Evolutionary conservation across 768 basidiomycete genomes (phyloP), one percentile per base, ranked within the genome.

Genomic region (Ephemerocybe angulata): DNA sequence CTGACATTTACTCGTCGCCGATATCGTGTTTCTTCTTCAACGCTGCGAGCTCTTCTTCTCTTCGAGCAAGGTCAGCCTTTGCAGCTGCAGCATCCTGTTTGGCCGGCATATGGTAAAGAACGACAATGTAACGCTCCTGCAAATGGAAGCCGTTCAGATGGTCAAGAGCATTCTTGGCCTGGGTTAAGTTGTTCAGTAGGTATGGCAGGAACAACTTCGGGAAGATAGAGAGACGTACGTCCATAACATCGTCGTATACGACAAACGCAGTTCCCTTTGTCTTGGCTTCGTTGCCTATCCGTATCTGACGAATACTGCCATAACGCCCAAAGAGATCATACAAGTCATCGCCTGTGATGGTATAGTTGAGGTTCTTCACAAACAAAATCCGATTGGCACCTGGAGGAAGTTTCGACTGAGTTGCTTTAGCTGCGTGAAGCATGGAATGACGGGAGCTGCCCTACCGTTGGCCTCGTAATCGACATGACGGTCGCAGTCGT

Each of bases 281-380:
- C 75, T 97, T 98, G 55, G 84, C 77, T 65, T 93, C 90, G 59
- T 86, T 95, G 46, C 96, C 96, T 60, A 97, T 85, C 58, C 96
- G 84, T 59, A 99, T 87, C 72, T 99, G 96, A 48, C 96, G 86
- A 62, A 99, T 90, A 63, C 90, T 90, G 44, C 96, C 96, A 74
- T 98, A 99, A 59, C 93, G 90, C 53, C 94, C 96, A 63, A 99
- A 98, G 59, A 98, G 77, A 74, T 98, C 96, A 70, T 98, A 98
- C 62, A 98, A 70, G 70, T 98, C 94, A 58, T 93, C 90, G 51
- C 94, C 94, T 29, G 86, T 93, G 61, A 93, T 93, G 70, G 86
- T 86, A 72, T 94, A 95, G 70, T 90, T 93, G 52, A 96, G 73
- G 66, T 96, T 96, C 72, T 95, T 95, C 25, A 94, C 90, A 63